Evolutionary conservation across 2,329 filamentous ascomycete species (phyloP).

Genomic region (Ophiocordyceps sinensis): DNA sequence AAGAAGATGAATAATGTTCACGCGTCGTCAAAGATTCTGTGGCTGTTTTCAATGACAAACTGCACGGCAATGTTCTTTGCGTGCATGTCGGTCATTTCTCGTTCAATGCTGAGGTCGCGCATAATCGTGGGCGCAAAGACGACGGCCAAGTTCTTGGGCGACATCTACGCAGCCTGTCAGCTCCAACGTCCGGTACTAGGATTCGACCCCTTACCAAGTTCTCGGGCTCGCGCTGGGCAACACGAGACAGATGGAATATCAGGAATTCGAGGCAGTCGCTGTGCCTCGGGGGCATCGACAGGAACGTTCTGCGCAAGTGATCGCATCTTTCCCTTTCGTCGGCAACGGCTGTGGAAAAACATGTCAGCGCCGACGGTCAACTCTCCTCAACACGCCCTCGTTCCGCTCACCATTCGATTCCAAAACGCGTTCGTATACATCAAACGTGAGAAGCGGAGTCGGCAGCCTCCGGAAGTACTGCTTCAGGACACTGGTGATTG

Average conservation of each 20-base stretch:
- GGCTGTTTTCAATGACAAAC: conserved; percentile 82
- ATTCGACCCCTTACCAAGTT: conserved; percentile 50
- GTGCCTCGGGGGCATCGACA: conserved; percentile 68
- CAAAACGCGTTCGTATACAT: conserved; percentile 79
- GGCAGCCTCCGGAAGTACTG: conserved; percentile 95
- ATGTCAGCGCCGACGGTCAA: neutral
- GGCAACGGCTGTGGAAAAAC: conserved; percentile 36
- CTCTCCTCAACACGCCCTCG: neutral
- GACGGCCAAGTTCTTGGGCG: conserved; percentile 85
- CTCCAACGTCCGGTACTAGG: too few species aligned
- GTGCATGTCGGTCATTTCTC: conserved; percentile 93
- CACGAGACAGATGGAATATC: conserved; percentile 81
- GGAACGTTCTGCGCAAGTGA: conserved; percentile 59
- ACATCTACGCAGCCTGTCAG: conserved; percentile 50
- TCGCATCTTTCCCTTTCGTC: conserved; percentile 53
- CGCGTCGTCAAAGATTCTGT: conserved; percentile 56
- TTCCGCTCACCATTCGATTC: conserved; percentile 56
- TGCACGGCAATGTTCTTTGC: conserved; percentile 85
- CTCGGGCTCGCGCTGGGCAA: conserved; percentile 67
- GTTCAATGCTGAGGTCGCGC: conserved; percentile 75
- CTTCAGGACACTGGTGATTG: conserved; percentile 89
- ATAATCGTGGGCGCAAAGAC: conserved; percentile 98
- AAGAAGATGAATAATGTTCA: conserved; percentile 1
- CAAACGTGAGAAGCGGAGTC: conserved; percentile 76
- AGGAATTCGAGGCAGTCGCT: conserved; percentile 85